A percentile compares a stretch with the other conserved stretches of the same genome.
Evolutionary conservation across 2,329 filamentous ascomycete genomes (phyloP).

Genomic region (Fusarium nodosum): DNA sequence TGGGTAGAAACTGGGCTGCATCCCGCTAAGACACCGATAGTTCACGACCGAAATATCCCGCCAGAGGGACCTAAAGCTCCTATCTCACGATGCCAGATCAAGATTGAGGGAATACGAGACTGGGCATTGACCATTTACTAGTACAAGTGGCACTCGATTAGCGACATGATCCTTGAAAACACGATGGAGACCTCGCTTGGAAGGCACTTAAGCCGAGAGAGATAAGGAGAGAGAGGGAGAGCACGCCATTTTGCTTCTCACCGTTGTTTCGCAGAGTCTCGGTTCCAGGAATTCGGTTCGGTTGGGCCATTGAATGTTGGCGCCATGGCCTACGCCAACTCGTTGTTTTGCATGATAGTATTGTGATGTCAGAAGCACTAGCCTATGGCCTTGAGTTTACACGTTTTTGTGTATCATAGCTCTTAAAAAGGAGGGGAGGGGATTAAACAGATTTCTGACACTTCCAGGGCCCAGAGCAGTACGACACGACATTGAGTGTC

Average conservation of each 20-base stretch:
- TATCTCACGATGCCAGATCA: background rate
- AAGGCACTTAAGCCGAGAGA: background rate
- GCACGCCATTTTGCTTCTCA: background rate
- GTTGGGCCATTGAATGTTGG: background rate
- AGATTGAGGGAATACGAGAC: background rate
- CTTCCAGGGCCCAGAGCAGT: background rate
- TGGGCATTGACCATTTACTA: background rate
- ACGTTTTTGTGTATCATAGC: background rate
- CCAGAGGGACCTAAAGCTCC: conserved; percentile 1
- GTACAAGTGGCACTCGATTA: conserved; percentile 7
- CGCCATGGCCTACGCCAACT: background rate
- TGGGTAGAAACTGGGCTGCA: background rate
- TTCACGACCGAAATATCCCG: background rate
- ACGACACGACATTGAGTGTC: background rate
- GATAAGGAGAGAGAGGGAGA: background rate
- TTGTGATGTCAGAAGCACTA: background rate
- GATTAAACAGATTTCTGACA: background rate
- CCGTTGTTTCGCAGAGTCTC: conserved; percentile 4
- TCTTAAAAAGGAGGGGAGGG: background rate
- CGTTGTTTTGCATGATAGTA: background rate
- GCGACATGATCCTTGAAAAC: conserved; percentile 10
- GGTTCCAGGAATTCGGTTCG: background rate
- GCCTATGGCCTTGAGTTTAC: background rate
- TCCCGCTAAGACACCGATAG: background rate
- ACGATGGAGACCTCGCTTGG: background rate